A percentile compares a stretch with the other conserved stretches of the same genome.
phyloP scores from a whole-genome alignment of 2,329 filamentous ascomycete species.

The Lecanicillium sp. region DNA sequence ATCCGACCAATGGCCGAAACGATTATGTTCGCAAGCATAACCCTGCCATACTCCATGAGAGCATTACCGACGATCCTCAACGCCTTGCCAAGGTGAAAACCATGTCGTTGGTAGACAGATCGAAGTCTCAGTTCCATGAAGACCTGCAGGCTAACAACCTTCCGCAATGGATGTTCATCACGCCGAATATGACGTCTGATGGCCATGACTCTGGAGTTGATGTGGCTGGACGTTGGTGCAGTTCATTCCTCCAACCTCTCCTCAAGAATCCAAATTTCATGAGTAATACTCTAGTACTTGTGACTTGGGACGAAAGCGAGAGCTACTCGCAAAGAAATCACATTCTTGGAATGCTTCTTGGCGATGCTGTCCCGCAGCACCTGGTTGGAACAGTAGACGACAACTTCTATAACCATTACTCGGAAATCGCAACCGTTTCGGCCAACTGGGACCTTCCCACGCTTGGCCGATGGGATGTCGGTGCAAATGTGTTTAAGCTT shows the following conservation, averaged over 20 bases:
- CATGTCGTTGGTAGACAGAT: conserved; percentile 37
- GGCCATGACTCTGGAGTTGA: conserved; percentile 71
- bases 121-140: conserved; percentile 49
- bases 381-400: conserved; percentile 60
- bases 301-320: conserved; percentile 76
- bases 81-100: conserved; percentile 68
- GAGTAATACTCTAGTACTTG: conserved; percentile 64
- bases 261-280: conserved; percentile 63
- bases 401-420: conserved; percentile 69
- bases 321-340: conserved; percentile 60
- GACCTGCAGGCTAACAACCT: conserved; percentile 57
- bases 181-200: conserved; percentile 68
- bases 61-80: conserved; percentile 47
- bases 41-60: conserved; percentile 57
- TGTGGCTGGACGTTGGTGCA: conserved; percentile 60
- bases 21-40: conserved; percentile 84
- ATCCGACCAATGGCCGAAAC: conserved; percentile 58
- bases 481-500: conserved; percentile 57
- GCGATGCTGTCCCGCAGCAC: conserved; percentile 57
- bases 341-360: conserved; percentile 64
- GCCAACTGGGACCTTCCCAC: conserved; percentile 65
- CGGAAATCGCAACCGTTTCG: conserved; percentile 53
- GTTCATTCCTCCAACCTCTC: conserved; percentile 62
- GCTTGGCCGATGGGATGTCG: conserved; percentile 64
- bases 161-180: conserved; percentile 66